Conservation (phyloP, 164 flowering plant species). For the Stephania japonica region DNA sequence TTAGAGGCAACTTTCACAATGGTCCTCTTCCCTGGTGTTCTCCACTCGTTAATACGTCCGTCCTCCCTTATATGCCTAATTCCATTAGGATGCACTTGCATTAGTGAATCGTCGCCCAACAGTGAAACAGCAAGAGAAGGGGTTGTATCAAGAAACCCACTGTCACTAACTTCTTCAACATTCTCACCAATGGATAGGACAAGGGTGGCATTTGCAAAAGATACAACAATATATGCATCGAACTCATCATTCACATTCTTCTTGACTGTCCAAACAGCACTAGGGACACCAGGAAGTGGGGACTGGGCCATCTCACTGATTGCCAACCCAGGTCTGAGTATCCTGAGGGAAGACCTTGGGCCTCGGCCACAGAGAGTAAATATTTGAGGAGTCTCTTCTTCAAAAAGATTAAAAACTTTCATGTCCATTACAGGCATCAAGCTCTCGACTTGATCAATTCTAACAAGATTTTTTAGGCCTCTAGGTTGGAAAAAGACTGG, state of each 20-base stretch:
- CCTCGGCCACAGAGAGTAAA: conserved; percentile 94
- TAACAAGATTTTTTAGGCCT: conserved; percentile 76
- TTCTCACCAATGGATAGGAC: conserved; percentile 99
- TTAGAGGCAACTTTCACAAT: conserved; percentile 97
- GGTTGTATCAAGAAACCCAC: conserved; percentile 96
- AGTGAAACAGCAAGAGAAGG: conserved; percentile 93
- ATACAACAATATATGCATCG: conserved; percentile 98
- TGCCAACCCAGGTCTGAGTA: conserved; percentile 90
- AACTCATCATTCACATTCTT: conserved; percentile 90
- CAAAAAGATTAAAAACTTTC: conserved; percentile 85
- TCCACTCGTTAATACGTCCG: conserved; percentile 98
- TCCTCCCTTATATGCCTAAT: conserved; percentile 98
- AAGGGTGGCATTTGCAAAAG: conserved; percentile 93
- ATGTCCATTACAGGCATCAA: conserved; percentile 98
- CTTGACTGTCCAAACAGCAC: conserved; percentile 98
- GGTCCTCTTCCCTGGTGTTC: conserved; percentile 96
- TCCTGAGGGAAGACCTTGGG: conserved; percentile 84
- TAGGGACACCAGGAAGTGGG: conserved; percentile 92
- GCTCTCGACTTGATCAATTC: conserved; percentile 94
- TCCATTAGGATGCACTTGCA: conserved; percentile 99
- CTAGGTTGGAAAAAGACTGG: conserved; percentile 98
- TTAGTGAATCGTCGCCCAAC: conserved; percentile 93
- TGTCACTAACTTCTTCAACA: conserved; percentile 96
- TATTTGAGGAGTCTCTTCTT: conserved; percentile 95
- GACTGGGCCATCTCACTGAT: conserved; percentile 99